Evolutionary conservation across 257 asterid species (phyloP).

Genomic region (Solanum ahanhuiri): DNA sequence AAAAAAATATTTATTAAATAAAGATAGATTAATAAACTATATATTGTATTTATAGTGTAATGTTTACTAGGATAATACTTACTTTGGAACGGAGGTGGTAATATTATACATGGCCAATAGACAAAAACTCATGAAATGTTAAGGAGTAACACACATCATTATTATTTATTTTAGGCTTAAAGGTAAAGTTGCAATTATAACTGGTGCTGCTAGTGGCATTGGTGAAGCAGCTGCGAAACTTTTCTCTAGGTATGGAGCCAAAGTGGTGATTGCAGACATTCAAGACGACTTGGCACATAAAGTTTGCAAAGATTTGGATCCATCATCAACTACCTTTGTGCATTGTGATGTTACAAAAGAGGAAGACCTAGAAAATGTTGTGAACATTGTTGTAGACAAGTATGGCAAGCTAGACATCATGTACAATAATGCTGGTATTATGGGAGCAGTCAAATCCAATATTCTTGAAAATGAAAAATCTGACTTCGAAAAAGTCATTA

Average conservation of each 20-base stretch:
- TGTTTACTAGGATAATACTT: background rate
- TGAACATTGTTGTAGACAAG: background rate
- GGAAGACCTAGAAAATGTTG: background rate
- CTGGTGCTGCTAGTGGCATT: too few species aligned
- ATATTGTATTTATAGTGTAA: background rate
- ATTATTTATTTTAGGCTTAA: too few species aligned
- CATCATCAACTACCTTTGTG: too few species aligned
- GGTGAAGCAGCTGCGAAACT: too few species aligned
- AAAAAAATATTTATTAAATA: too few species aligned
- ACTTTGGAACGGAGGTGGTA: background rate
- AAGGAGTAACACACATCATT: background rate
- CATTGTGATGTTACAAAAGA: background rate
- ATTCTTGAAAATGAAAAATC: constrained; percentile 5
- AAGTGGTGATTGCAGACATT: too few species aligned
- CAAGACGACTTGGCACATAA: too few species aligned
- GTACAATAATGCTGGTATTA: constrained; percentile 23
- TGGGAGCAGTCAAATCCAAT: background rate
- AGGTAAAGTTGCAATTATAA: too few species aligned
- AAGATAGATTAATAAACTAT: too few species aligned
- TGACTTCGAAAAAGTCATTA: constrained; percentile 11
- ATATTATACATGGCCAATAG: background rate
- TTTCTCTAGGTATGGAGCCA: too few species aligned
- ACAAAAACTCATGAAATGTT: background rate
- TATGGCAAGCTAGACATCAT: constrained; percentile 29
- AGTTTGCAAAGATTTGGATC: too few species aligned